Evolutionary conservation across 768 basidiomycete species (phyloP).

Genomic region (Phaeolepiota aurea): DNA sequence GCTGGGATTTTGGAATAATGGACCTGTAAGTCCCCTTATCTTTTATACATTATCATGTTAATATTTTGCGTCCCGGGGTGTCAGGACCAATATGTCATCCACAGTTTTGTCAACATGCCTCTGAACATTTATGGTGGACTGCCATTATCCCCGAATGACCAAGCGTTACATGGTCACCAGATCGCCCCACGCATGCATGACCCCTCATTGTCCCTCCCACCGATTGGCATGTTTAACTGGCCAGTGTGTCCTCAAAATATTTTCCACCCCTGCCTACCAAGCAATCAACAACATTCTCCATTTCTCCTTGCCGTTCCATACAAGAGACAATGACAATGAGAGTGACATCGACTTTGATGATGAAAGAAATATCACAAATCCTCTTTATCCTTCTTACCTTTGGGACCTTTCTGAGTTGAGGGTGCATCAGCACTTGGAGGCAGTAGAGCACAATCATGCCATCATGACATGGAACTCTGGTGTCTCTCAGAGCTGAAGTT

Average conservation of each 20-base stretch:
- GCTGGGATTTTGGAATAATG: constrained; percentile 11
- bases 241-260: constrained; percentile 13
- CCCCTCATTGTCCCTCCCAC: constrained; percentile 8
- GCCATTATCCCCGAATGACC: constrained; percentile 2
- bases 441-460: constrained; percentile 5
- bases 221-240: constrained; percentile 3
- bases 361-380: constrained; percentile 10
- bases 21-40: constrained; percentile 10
- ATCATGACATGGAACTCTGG: neutral
- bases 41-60: no score
- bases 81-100: neutral
- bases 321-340: constrained; percentile 8
- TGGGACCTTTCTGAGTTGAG: constrained; percentile 12
- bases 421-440: constrained; percentile 9
- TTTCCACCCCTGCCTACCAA: constrained; percentile 9
- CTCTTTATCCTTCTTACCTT: constrained; percentile 14
- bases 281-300: constrained; percentile 7
- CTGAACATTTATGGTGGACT: constrained; percentile 5
- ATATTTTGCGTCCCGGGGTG: constrained; percentile 5
- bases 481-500: neutral
- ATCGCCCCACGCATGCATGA: constrained; percentile 8
- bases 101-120: neutral
- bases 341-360: constrained; percentile 12
- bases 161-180: constrained; percentile 9
- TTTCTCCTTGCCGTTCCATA: constrained; percentile 8